These are phyloP conservation scores for Nephromyces sp. DNA, from an alignment of 169 alveolate species.

Conservation along the genomic window DNA sequence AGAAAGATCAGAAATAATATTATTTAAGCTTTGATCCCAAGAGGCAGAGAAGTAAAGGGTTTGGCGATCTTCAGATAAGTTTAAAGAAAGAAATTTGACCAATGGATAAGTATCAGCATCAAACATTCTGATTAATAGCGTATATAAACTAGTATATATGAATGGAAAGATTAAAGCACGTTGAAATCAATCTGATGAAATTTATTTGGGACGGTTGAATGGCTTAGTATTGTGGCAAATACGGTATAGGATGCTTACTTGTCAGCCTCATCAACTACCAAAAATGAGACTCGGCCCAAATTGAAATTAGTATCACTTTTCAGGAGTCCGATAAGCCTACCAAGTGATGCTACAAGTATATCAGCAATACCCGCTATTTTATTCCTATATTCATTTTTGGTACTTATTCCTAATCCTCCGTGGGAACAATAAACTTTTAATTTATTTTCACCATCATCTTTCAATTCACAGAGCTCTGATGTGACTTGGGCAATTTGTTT, in stretches of 20 bases:
- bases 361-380: background rate
- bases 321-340: background rate
- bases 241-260: background rate
- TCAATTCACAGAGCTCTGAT: background rate
- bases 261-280: background rate
- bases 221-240: no score
- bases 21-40: no score
- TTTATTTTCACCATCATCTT: background rate
- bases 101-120: no score
- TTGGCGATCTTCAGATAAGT: no score
- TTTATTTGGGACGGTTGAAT: no score
- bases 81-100: no score
- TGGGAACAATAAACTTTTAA: background rate
- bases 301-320: background rate
- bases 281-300: background rate
- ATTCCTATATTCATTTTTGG: background rate
- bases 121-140: no score
- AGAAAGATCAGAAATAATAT: no score
- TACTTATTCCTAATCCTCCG: no score
- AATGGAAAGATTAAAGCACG: no score
- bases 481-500: conserved; percentile 55
- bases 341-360: background rate
- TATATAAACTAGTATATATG: no score
- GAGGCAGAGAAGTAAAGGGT: background rate
- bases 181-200: no score